A percentile compares a stretch with the other conserved stretches of the same genome.
Evolutionary conservation across 495 filamentous ascomycete genomes (phyloP).

Genomic region (Trichocladium uniseriatum): DNA sequence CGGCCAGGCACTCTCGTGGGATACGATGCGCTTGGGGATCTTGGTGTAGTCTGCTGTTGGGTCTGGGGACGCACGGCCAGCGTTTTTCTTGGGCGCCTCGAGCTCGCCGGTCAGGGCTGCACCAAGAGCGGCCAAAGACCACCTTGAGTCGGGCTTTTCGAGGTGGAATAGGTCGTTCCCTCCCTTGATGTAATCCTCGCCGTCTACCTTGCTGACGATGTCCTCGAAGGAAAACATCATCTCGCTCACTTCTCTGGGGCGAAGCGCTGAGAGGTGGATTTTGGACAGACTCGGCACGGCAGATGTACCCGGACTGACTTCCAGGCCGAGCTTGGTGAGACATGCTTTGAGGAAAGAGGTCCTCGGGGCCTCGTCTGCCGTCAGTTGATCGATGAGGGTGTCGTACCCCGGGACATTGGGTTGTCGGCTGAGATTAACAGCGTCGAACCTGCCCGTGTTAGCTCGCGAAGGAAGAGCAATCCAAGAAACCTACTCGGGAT

Average conservation of each 20-base stretch:
- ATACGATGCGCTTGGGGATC: slow-evolving; percentile 61
- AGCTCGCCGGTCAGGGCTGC: slow-evolving; percentile 25
- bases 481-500: slow-evolving; percentile 68
- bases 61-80: slow-evolving; percentile 30
- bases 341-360: slow-evolving; percentile 73
- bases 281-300: slow-evolving; percentile 74
- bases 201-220: slow-evolving; percentile 56
- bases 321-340: slow-evolving; percentile 71
- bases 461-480: not conserved
- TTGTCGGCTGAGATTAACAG: slow-evolving; percentile 60
- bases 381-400: slow-evolving; percentile 56
- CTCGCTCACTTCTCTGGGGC: slow-evolving; percentile 53
- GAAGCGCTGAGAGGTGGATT: slow-evolving; percentile 69
- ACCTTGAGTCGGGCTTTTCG: slow-evolving; percentile 49
- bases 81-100: slow-evolving; percentile 13
- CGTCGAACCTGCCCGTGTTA: slow-evolving; percentile 58
- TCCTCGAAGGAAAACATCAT: slow-evolving; percentile 60
- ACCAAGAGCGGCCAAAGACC: slow-evolving; percentile 41
- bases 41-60: slow-evolving; percentile 67
- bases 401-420: slow-evolving; percentile 55
- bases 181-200: slow-evolving; percentile 67
- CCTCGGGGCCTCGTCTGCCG: slow-evolving; percentile 60
- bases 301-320: slow-evolving; percentile 58
- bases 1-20: slow-evolving; percentile 62
- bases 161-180: slow-evolving; percentile 82